Evolutionary conservation across 306 rosid species (phyloP).

Genomic region (Rubus parviflorus): DNA sequence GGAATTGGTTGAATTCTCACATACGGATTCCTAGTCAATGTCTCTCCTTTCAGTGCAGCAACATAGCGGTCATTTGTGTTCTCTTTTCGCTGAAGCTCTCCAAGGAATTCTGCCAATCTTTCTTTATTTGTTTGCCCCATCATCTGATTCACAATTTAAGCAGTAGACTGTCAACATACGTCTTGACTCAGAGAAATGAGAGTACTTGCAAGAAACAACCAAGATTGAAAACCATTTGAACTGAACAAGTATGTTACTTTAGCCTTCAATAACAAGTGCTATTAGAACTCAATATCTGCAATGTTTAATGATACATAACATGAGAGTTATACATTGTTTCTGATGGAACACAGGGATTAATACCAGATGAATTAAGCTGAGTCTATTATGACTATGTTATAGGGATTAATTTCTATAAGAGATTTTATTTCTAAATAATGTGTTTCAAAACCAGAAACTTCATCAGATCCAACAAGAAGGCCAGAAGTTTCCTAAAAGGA

Average conservation of each 20-base stretch:
- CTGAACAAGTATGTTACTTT: background rate
- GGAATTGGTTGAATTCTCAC: slow-evolving; percentile 82
- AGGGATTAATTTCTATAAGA: no score
- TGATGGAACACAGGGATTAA: background rate
- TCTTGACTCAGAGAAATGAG: background rate
- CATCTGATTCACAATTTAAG: slow-evolving; percentile 47
- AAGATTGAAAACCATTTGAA: background rate
- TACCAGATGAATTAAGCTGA: background rate
- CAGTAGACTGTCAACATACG: slow-evolving; percentile 1
- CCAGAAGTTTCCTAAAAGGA: background rate
- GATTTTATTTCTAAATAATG: background rate
- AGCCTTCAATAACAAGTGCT: background rate
- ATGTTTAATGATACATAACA: background rate
- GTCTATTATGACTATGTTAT: background rate
- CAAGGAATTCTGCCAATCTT: slow-evolving; percentile 77
- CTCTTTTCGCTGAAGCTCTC: slow-evolving; percentile 85
- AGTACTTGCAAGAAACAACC: background rate
- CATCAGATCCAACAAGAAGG: background rate
- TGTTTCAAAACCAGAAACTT: background rate
- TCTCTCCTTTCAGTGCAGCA: slow-evolving; percentile 83
- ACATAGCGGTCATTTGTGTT: slow-evolving; percentile 87
- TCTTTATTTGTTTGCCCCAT: slow-evolving; percentile 82
- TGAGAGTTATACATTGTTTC: background rate
- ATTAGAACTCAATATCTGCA: background rate
- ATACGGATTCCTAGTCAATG: slow-evolving; percentile 79